A percentile compares a stretch with the other conserved stretches of the same genome.
These are phyloP conservation scores for Venustampulla echinocandica DNA, from an alignment of 495 filamentous ascomycete species.

Conservation along the genomic window DNA sequence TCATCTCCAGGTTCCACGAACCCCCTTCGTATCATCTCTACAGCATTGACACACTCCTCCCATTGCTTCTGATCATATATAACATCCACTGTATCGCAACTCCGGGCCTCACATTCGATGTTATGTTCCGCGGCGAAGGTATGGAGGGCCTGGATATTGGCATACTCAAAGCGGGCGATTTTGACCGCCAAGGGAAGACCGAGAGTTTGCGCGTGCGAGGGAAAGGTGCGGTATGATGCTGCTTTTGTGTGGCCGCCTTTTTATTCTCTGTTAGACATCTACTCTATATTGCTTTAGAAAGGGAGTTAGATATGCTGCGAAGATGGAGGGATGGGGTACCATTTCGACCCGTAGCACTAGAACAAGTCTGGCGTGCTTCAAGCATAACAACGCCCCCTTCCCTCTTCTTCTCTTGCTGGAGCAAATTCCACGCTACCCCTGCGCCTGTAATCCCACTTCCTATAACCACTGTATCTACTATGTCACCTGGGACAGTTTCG, in stretches of 20 bases:
- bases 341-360: slow-evolving; percentile 54
- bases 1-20: slow-evolving; percentile 30
- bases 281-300: not conserved
- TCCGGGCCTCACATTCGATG: slow-evolving; percentile 42
- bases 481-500: slow-evolving; percentile 32
- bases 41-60: slow-evolving; percentile 30
- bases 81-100: slow-evolving; percentile 49
- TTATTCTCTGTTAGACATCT: slow-evolving; percentile 13
- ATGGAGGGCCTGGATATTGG: slow-evolving; percentile 48
- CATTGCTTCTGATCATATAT: slow-evolving; percentile 44
- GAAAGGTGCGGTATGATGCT: slow-evolving; percentile 49
- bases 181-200: slow-evolving; percentile 38
- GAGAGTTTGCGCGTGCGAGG: slow-evolving; percentile 30
- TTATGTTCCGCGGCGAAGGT: slow-evolving; percentile 39
- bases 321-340: slow-evolving; percentile 22
- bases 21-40: slow-evolving; percentile 36
- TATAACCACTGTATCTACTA: slow-evolving; percentile 52
- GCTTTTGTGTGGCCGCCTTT: slow-evolving; percentile 60
- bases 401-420: slow-evolving; percentile 19
- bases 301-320: too few relatives aligned
- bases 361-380: slow-evolving; percentile 48
- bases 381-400: slow-evolving; percentile 39
- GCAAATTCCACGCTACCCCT: slow-evolving; percentile 48
- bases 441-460: slow-evolving; percentile 66
- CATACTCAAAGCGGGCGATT: slow-evolving; percentile 48